phyloP scores from a whole-genome alignment of 2,329 filamentous ascomycete genomes.

The Ascochyta rabiei region DNA sequence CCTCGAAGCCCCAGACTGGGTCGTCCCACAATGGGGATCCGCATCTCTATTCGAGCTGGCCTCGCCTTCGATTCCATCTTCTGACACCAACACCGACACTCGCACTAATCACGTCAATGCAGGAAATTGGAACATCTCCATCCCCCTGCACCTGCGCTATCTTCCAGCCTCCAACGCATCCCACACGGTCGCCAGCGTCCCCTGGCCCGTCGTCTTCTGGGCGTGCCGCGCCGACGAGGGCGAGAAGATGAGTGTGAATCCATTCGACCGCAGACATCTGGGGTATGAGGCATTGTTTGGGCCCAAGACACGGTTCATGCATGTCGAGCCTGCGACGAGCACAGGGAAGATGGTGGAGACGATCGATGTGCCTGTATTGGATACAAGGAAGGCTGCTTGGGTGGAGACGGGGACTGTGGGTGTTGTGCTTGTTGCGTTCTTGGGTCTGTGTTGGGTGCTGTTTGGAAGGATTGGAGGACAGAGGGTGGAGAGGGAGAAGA shows the following conservation, averaged over 20 bases:
- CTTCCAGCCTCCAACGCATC: slow-evolving; percentile 55
- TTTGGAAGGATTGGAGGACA: slow-evolving; percentile 23
- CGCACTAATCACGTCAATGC: not conserved
- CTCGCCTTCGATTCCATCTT: slow-evolving; percentile 50
- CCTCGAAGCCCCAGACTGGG: slow-evolving; percentile 88
- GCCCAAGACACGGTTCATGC: slow-evolving; percentile 80
- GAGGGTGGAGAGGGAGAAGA: slow-evolving; percentile 22
- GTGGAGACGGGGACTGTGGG: slow-evolving; percentile 53
- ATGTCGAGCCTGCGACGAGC: slow-evolving; percentile 53
- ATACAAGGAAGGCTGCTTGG: slow-evolving; percentile 31
- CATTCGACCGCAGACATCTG: slow-evolving; percentile 84
- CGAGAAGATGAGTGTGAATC: slow-evolving; percentile 73
- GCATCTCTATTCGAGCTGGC: slow-evolving; percentile 76
- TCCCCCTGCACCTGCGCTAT: slow-evolving; percentile 88
- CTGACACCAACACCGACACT: not conserved
- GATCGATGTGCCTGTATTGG: slow-evolving; percentile 13
- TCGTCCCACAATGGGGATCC: slow-evolving; percentile 77
- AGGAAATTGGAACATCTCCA: slow-evolving; percentile 66
- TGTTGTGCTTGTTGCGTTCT: slow-evolving; percentile 52
- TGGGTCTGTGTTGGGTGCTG: slow-evolving; percentile 53
- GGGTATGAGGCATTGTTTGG: slow-evolving; percentile 85
- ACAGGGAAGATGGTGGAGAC: slow-evolving; percentile 1
- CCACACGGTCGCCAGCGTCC: slow-evolving; percentile 59
- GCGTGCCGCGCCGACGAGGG: slow-evolving; percentile 74
- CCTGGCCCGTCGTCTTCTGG: slow-evolving; percentile 89